phyloP scores from a whole-genome alignment of 192 early-diverging fungal genomes.

The Hyaloraphidium curvatum region DNA sequence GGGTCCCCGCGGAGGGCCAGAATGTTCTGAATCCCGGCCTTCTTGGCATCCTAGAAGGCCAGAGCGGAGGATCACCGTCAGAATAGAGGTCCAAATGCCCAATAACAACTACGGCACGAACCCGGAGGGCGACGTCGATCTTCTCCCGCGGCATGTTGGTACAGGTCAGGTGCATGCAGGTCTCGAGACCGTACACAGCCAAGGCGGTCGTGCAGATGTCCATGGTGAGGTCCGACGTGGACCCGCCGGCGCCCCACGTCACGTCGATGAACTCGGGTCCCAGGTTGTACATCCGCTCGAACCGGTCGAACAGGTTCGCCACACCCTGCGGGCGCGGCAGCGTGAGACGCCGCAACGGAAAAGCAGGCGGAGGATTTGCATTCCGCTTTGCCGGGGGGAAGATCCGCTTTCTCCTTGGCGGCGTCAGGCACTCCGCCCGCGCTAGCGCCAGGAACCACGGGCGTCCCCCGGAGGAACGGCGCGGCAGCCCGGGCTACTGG shows the following conservation, averaged over 20 bases:
- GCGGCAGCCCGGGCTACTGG: no score
- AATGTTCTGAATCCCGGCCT: conserved; percentile 89
- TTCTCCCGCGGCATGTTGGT: conserved; percentile 87
- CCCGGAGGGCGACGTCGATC: conserved; percentile 65
- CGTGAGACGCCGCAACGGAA: not conserved
- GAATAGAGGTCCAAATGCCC: not conserved
- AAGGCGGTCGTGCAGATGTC: conserved; percentile 81
- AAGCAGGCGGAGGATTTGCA: not conserved
- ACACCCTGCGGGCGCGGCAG: conserved; percentile 53
- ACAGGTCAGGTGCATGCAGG: conserved; percentile 96
- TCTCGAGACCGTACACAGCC: conserved; percentile 83
- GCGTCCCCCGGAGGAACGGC: not conserved
- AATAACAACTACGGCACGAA: conserved; percentile 7
- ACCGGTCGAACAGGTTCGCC: conserved; percentile 88
- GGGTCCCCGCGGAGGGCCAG: conserved; percentile 90
- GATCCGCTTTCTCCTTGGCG: no score
- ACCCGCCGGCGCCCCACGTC: conserved; percentile 93
- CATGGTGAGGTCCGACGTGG: conserved; percentile 63
- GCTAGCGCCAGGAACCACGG: not conserved
- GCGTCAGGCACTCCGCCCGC: no score
- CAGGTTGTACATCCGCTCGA: conserved; percentile 86
- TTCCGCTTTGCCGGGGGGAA: no score
- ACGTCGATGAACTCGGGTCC: conserved; percentile 93
- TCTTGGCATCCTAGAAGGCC: conserved; percentile 45
- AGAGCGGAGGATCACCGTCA: not conserved